Percentiles rank a stretch among this genome's conserved stretches.
These are phyloP conservation scores for Cicer yamashitae DNA, from an alignment of 306 rosid genomes.

Conservation along the genomic window DNA sequence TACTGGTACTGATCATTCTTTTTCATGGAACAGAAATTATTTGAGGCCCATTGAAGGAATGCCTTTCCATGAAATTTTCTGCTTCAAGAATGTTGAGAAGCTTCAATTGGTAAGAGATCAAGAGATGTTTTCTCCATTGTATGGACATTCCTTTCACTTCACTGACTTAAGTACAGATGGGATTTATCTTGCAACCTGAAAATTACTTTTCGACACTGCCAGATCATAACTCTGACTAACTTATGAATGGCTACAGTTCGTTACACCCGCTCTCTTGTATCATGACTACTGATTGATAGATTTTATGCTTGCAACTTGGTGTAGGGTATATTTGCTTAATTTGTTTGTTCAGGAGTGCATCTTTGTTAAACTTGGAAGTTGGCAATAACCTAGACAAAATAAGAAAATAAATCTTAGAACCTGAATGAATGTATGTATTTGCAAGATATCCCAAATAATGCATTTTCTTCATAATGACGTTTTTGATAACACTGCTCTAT, in stretches of 20 bases:
- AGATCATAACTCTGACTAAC: constrained; percentile 9
- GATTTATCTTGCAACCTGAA: constrained; percentile 31
- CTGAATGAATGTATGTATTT: neutral
- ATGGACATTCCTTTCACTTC: constrained; percentile 24
- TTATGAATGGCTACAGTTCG: constrained; percentile 16
- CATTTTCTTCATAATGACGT: constrained; percentile 3
- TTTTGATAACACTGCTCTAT: constrained; percentile 16
- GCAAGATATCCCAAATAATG: neutral
- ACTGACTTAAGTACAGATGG: neutral
- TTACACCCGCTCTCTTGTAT: constrained; percentile 14
- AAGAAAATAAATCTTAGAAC: constrained; percentile 23
- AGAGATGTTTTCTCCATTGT: constrained; percentile 33
- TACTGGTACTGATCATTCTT: constrained; percentile 33
- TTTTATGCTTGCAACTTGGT: constrained; percentile 31
- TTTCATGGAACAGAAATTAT: constrained; percentile 64
- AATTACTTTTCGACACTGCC: constrained; percentile 19
- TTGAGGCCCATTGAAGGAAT: constrained; percentile 73
- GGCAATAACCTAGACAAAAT: constrained; percentile 18
- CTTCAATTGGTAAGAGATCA: constrained; percentile 79
- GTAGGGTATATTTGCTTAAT: constrained; percentile 5
- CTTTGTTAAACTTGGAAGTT: constrained; percentile 23
- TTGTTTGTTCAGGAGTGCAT: constrained; percentile 11
- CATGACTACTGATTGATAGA: constrained; percentile 7
- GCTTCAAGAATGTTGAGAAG: constrained; percentile 83
- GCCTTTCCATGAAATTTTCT: constrained; percentile 74